Evolutionary conservation across 805 yeast genomes (phyloP), one percentile per base, ranked within the genome.

Genomic region (Diddensiella transvaalensis): DNA sequence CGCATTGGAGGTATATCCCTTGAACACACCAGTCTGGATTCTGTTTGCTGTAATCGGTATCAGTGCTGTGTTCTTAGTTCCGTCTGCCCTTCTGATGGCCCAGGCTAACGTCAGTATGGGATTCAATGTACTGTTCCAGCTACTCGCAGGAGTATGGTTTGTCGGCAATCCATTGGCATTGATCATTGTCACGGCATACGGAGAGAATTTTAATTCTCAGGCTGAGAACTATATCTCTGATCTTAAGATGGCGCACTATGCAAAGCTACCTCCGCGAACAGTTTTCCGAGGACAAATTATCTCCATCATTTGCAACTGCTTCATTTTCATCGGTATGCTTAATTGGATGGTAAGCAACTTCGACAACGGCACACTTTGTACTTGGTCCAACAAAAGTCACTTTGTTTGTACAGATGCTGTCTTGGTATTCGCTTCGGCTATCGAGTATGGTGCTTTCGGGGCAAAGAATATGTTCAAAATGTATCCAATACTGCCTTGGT

Each of bases 81-180:
- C 88, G 5, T 41, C 37, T n/a, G 44, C 37, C 11, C 68, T 82
- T 24, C 76, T 80, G 3, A 68, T 83, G 10, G 71, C 83, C 44
- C 76, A 76, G 22, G 79, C 86, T 6, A 75, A 76, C 32, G 79
- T 87, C 0, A 82, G 81, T 38, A 73, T 66, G 44, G 58, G 73
- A 2, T 72, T 82, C 52, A 79, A 79, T 59, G 86, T 82, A 1
- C 64, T 83, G 46, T 77, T 80, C 4, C 87, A 83, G 58, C 67
- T 84, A 47, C 72, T 83, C 45, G 76, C 79, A 42, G 88, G 88
- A 2, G 81, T 80, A 58, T 76, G 83, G 44, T 68, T 80, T 19
- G 87, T 86, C 2, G 86, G 82, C 2, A 69, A 72, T 68, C 81
- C 80, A 22, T 60, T 68, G 36, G 82, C 82, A 3, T 62, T 78